Evolutionary conservation across 495 filamentous ascomycete genomes (phyloP).

Genomic region (Talaromyces adpressus): DNA sequence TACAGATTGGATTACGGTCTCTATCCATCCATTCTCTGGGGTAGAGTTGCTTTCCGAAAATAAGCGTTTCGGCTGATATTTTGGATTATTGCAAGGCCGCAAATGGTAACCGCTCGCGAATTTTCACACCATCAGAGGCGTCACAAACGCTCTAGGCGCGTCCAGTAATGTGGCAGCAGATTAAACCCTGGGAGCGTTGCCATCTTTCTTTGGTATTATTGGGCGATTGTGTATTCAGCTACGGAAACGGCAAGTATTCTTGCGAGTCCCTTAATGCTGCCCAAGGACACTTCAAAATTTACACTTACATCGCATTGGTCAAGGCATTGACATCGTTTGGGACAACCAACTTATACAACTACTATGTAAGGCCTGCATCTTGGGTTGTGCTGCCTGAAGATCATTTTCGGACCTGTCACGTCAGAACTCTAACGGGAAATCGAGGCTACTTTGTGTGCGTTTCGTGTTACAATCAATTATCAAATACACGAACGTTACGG

Average conservation of each 20-base stretch:
- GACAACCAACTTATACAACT: not conserved
- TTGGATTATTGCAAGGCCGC: not conserved
- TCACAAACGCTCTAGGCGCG: not conserved
- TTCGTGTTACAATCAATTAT: not conserved
- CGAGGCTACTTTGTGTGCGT: not conserved
- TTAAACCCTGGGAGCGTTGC: not conserved
- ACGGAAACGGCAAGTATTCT: not conserved
- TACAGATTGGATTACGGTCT: not conserved
- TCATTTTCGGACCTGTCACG: not conserved
- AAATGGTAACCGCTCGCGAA: not conserved
- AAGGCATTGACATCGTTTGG: not conserved
- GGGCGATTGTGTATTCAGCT: not conserved
- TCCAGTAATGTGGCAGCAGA: not conserved
- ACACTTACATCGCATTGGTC: not conserved
- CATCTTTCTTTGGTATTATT: constrained; percentile 6
- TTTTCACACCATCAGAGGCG: not conserved
- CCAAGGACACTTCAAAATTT: not conserved
- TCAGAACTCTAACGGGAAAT: not conserved
- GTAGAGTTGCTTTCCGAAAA: not conserved
- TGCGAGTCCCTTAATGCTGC: not conserved
- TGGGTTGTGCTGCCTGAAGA: not conserved
- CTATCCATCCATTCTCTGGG: not conserved
- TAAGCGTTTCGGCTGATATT: not conserved
- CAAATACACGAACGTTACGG: not conserved
- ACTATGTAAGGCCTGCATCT: not conserved